Evolutionary conservation across 768 basidiomycete genomes (phyloP).

Genomic region (Coprinellus micaceus): DNA sequence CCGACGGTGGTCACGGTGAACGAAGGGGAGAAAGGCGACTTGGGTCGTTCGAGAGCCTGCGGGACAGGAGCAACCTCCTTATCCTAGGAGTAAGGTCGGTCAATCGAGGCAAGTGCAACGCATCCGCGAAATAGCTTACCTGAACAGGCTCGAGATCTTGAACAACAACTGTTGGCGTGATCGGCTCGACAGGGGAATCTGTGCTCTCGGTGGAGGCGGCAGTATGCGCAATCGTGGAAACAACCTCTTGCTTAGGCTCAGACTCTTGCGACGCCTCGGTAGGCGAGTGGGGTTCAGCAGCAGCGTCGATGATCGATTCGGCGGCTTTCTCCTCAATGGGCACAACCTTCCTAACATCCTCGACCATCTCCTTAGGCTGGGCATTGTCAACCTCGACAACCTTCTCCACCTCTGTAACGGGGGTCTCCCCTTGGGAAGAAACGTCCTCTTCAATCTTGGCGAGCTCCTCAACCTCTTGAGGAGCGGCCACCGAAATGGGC

Average conservation of each 20-base stretch:
- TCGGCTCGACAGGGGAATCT: constrained; percentile 7
- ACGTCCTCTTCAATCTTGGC: background rate
- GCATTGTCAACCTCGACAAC: background rate
- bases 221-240: background rate
- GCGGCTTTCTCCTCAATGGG: background rate
- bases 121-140: background rate
- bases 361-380: background rate
- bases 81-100: background rate
- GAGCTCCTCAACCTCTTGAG: background rate
- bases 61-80: background rate
- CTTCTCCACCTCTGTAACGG: too few relatives aligned
- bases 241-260: background rate
- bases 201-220: constrained; percentile 6
- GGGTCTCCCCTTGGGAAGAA: too few relatives aligned
- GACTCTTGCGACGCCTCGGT: background rate
- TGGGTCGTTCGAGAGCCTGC: constrained; percentile 36
- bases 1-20: constrained; percentile 47
- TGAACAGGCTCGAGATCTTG: background rate
- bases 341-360: background rate
- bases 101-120: background rate
- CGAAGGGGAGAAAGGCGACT: constrained; percentile 51
- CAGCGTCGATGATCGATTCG: too few relatives aligned
- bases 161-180: background rate
- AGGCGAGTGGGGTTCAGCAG: too few relatives aligned
- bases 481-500: background rate